Evolutionary conservation across 257 asterid species (phyloP).

Genomic region (Leptodermis oblonga): DNA sequence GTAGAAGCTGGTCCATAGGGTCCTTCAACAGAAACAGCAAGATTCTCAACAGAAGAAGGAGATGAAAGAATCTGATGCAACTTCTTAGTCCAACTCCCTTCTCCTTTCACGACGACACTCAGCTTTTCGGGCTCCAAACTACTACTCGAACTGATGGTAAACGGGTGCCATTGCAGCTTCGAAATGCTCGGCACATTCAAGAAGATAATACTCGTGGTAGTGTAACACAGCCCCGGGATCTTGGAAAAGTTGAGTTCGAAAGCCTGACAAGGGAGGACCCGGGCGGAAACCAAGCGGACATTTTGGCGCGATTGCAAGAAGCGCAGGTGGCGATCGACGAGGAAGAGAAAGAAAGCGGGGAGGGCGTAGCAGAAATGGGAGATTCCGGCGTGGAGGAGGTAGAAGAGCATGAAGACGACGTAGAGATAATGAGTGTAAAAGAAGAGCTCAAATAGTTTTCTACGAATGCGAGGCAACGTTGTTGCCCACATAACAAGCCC

Average conservation of each 20-base stretch:
- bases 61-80: constrained; percentile 57
- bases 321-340: constrained; percentile 60
- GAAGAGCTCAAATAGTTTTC: no score
- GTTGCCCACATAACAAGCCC: no score
- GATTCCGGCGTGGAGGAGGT: no score
- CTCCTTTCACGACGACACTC: constrained; percentile 58
- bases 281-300: no score
- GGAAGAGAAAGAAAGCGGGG: constrained; percentile 84
- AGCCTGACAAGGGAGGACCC: no score
- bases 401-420: no score
- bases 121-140: constrained; percentile 62
- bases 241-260: no score
- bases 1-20: constrained; percentile 87
- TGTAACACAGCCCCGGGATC: constrained; percentile 49
- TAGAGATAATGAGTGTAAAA: no score
- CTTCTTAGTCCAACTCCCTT: constrained; percentile 75
- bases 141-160: constrained; percentile 68
- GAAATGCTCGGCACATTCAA: constrained; percentile 71
- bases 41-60: constrained; percentile 48
- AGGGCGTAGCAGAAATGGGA: constrained; percentile 63
- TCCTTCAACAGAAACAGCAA: constrained; percentile 66
- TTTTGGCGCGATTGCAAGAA: constrained; percentile 73
- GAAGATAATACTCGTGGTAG: constrained; percentile 77
- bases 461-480: no score
- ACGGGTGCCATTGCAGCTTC: constrained; percentile 92